These are phyloP conservation scores for Fraxinus ornus DNA, from an alignment of 305 asterid species.

Conservation along the genomic window DNA sequence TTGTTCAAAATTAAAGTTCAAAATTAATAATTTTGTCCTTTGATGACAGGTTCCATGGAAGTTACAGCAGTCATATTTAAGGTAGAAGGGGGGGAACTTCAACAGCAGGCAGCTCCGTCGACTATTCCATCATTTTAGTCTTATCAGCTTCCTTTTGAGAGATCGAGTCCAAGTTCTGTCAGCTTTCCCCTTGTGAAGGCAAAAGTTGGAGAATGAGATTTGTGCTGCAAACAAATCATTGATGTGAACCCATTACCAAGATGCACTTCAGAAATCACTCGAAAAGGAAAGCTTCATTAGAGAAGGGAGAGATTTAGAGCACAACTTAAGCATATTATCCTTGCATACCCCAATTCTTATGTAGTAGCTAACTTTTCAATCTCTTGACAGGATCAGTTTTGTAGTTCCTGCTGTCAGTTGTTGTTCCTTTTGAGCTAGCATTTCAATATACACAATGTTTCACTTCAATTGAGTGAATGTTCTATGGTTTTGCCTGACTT, in stretches of 20 bases:
- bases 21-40: background rate
- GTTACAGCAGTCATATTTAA: constrained; percentile 47
- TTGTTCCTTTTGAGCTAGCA: constrained; percentile 17
- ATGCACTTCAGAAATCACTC: constrained; percentile 25
- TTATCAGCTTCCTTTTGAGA: constrained; percentile 21
- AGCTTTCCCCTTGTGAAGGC: constrained; percentile 33
- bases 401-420: constrained; percentile 32
- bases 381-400: constrained; percentile 33
- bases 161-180: constrained; percentile 28
- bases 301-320: constrained; percentile 26
- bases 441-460: constrained; percentile 14
- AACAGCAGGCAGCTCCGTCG: constrained; percentile 21
- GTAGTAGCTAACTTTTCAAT: constrained; percentile 11
- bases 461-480: background rate
- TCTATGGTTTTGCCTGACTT: background rate
- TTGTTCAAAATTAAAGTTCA: background rate
- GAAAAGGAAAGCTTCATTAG: constrained; percentile 34
- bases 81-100: constrained; percentile 47
- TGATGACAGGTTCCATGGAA: constrained; percentile 41
- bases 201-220: constrained; percentile 51
- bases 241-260: constrained; percentile 27
- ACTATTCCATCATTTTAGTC: constrained; percentile 3
- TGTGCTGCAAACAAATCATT: constrained; percentile 24
- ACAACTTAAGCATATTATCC: constrained; percentile 58
- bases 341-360: constrained; percentile 48